These are phyloP conservation scores for Arabis alpina DNA, from an alignment of 345 rosid genomes.

Conservation along the genomic window DNA sequence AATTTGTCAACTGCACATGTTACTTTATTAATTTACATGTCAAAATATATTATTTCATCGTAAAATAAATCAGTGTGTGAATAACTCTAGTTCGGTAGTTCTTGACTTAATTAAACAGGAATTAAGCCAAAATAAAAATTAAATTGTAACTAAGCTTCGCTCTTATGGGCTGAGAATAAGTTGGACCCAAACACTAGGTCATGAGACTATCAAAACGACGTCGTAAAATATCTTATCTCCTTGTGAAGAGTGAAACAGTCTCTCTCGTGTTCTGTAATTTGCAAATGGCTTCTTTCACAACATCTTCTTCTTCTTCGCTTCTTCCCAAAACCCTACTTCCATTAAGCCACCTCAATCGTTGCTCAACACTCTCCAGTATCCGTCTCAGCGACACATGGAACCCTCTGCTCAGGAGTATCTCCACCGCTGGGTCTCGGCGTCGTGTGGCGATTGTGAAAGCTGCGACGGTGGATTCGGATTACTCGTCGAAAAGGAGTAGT, in stretches of 20 bases:
- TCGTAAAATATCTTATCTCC: conserved; percentile 34
- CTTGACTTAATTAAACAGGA: too few relatives aligned
- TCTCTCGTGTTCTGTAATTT: conserved; percentile 8
- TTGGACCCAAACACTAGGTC: conserved; percentile 40
- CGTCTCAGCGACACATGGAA: conserved; percentile 14
- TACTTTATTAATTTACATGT: too few relatives aligned
- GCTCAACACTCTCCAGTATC: conserved; percentile 8
- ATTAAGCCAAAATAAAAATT: too few relatives aligned
- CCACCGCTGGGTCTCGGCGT: conserved; percentile 31
- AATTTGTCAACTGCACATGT: too few relatives aligned
- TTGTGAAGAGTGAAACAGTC: conserved; percentile 6
- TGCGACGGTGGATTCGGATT: conserved; percentile 62
- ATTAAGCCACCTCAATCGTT: conserved; percentile 15
- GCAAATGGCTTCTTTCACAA: conserved; percentile 61
- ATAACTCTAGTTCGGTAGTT: too few relatives aligned
- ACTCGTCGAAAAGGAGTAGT: conserved; percentile 72
- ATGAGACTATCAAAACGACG: background rate
- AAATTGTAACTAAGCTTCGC: background rate
- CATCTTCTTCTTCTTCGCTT: conserved; percentile 46
- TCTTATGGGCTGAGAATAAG: background rate
- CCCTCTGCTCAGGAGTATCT: conserved; percentile 23
- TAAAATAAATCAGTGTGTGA: too few relatives aligned
- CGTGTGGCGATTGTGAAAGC: conserved; percentile 47
- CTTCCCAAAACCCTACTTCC: conserved; percentile 51
- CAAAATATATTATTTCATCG: too few relatives aligned